A percentile compares a stretch with the other conserved stretches of the same genome.
phyloP scores from a whole-genome alignment of 371 early-diverging fungal genomes.

The Amoeboradix gromovi region DNA sequence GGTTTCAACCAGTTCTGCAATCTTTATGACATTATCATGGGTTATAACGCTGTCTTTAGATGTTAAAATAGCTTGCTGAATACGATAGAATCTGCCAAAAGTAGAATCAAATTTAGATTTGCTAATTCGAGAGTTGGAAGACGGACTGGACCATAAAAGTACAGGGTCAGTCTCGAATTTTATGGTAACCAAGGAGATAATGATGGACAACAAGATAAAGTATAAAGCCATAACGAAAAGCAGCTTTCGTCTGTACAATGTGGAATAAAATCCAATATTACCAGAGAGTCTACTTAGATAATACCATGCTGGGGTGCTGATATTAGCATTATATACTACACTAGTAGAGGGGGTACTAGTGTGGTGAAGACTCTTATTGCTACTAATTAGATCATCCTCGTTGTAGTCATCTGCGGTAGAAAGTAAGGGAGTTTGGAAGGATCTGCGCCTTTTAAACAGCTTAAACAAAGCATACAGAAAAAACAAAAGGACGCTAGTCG shows the following conservation, averaged over 20 bases:
- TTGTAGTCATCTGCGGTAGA: neutral
- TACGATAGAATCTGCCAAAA: conserved; percentile 41
- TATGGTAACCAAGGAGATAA: conserved; percentile 16
- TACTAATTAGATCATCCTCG: neutral
- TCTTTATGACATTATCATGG: conserved; percentile 14
- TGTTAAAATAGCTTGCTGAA: conserved; percentile 33
- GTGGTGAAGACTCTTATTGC: no score
- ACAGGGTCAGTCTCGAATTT: conserved; percentile 21
- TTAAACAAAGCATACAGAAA: neutral
- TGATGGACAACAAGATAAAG: conserved; percentile 17
- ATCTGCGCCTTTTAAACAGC: no score
- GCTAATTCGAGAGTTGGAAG: conserved; percentile 23
- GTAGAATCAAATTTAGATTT: conserved; percentile 34
- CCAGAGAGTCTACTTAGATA: neutral
- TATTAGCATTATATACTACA: no score
- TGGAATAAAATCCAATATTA: conserved; percentile 1
- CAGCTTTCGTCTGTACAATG: conserved; percentile 31
- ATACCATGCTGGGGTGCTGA: neutral
- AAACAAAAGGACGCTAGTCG: conserved; percentile 7
- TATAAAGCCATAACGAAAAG: conserved; percentile 29
- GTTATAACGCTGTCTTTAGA: conserved; percentile 5
- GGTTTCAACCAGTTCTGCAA: conserved; percentile 14
- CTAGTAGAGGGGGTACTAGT: no score
- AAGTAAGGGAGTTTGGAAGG: no score
- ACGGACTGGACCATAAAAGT: conserved; percentile 36